These are phyloP conservation scores for Paracorniculantispora psalliotae DNA, from an alignment of 2,329 filamentous ascomycete species.

Conservation along the genomic window DNA sequence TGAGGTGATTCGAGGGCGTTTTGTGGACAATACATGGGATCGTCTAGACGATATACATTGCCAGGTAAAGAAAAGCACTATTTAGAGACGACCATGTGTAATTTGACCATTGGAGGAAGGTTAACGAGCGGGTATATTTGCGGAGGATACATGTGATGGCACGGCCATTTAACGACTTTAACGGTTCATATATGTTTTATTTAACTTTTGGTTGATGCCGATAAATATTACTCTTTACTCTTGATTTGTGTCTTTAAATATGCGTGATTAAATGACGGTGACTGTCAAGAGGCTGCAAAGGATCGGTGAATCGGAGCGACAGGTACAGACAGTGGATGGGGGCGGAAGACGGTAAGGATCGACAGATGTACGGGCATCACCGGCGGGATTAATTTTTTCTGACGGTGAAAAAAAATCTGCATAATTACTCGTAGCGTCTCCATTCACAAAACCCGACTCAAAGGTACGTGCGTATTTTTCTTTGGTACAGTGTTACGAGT, in stretches of 20 bases:
- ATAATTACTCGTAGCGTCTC: too few species aligned
- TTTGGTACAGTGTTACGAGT: too few species aligned
- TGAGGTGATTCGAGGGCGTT: not conserved
- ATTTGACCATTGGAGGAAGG: not conserved
- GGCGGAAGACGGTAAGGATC: not conserved
- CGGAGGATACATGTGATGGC: constrained; percentile 7
- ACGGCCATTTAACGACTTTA: constrained; percentile 8
- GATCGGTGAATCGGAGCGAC: not conserved
- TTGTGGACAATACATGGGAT: not conserved
- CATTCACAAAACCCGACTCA: too few species aligned
- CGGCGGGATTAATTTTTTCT: not conserved
- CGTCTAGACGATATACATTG: not conserved
- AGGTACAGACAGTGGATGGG: not conserved
- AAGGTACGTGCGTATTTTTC: too few species aligned
- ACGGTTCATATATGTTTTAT: constrained; percentile 9
- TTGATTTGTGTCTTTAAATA: not conserved
- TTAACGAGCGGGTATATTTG: not conserved
- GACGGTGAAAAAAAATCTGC: too few species aligned
- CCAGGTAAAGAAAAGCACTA: not conserved
- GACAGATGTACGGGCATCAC: not conserved
- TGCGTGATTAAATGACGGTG: not conserved
- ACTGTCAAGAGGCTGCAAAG: too few species aligned
- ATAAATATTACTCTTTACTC: not conserved
- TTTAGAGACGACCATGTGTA: not conserved
- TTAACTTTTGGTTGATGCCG: not conserved